Evolutionary conservation across 805 yeast genomes (phyloP).

Genomic region (Saccharomycopsis olivae): DNA sequence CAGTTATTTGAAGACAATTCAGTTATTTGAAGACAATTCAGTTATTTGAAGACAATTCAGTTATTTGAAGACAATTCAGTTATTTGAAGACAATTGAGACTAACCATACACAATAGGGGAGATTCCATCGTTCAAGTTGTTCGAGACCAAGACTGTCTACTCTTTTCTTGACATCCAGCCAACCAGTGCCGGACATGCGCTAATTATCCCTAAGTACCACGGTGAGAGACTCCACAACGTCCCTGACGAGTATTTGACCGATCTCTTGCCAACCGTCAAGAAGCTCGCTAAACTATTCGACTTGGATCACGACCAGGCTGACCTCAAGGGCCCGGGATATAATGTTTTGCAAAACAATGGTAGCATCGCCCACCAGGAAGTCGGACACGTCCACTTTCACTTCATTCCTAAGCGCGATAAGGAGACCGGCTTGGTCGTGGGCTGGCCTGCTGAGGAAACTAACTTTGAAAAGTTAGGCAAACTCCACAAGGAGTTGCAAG

Average conservation of each 20-base stretch:
- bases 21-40: no score
- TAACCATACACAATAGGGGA: no score
- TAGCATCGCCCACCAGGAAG: slow-evolving; percentile 88
- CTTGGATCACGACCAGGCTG: slow-evolving; percentile 47
- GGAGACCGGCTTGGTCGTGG: slow-evolving; percentile 70
- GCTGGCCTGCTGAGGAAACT: slow-evolving; percentile 88
- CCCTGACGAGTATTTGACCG: slow-evolving; percentile 85
- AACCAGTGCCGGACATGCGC: slow-evolving; percentile 76
- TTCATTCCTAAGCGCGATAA: slow-evolving; percentile 79
- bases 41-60: no score
- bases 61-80: no score
- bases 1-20: no score
- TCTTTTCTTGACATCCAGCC: slow-evolving; percentile 94
- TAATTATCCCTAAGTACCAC: slow-evolving; percentile 87
- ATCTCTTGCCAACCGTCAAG: slow-evolving; percentile 81
- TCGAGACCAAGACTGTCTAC: slow-evolving; percentile 72
- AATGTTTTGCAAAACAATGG: slow-evolving; percentile 91
- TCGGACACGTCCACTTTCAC: slow-evolving; percentile 95
- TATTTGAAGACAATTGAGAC: no score
- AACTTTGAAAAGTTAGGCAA: slow-evolving; percentile 63
- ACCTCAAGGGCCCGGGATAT: slow-evolving; percentile 58
- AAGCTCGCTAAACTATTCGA: slow-evolving; percentile 67
- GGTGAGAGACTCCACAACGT: slow-evolving; percentile 88
- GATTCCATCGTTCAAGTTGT: slow-evolving; percentile 83
- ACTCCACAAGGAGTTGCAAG: slow-evolving; percentile 49